phyloP scores from a whole-genome alignment of 331 rosid genomes.

The Rosa hybrid region DNA sequence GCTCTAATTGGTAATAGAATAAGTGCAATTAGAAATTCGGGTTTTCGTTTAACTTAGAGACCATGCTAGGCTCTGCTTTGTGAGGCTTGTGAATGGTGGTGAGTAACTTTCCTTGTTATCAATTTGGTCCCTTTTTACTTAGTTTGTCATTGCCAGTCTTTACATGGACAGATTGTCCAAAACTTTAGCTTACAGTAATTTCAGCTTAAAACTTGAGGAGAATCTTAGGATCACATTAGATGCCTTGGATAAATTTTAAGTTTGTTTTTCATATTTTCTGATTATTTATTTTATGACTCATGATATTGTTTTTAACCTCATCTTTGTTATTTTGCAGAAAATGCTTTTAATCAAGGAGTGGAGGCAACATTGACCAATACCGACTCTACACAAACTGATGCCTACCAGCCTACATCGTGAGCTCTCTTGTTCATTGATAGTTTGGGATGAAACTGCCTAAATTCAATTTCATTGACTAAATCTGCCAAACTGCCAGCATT shows the following conservation, averaged over 20 bases:
- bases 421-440: no score
- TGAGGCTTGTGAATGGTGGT: background rate
- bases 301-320: no score
- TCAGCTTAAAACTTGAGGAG: background rate
- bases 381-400: no score
- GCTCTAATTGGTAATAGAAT: background rate
- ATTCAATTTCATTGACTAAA: no score
- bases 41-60: background rate
- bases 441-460: no score
- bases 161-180: background rate
- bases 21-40: background rate
- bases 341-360: no score
- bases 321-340: no score
- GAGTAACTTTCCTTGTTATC: background rate
- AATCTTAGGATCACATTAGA: background rate
- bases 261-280: no score
- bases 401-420: no score
- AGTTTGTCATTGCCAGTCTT: background rate
- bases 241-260: background rate
- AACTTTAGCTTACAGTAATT: background rate
- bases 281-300: no score
- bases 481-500: no score
- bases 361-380: no score
- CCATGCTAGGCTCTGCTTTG: background rate
- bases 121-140: background rate